These are phyloP conservation scores for Globisporangium orthogonon DNA, from an alignment of 352 stramenopile genomes.

Conservation along the genomic window DNA sequence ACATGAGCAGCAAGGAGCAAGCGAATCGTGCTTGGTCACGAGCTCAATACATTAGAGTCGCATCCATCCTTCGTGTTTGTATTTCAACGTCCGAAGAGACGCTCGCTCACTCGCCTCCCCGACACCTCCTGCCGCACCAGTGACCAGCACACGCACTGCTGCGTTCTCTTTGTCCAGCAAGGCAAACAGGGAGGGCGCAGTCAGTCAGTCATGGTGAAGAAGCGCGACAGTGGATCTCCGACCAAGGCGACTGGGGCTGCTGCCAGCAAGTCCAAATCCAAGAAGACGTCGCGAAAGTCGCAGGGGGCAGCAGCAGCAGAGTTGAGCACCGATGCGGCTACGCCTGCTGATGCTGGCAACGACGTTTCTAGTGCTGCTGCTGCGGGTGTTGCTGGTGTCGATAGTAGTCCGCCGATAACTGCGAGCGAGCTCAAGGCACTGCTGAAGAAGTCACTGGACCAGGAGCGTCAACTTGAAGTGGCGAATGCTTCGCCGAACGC, in stretches of 20 bases:
- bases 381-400: not conserved
- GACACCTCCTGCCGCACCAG: not conserved
- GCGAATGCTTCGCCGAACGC: conserved; percentile 21
- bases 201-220: conserved; percentile 1
- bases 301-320: not conserved
- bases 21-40: not conserved
- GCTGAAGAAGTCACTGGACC: conserved; percentile 8
- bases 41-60: not conserved
- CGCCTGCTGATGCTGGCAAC: not conserved
- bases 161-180: no score
- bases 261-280: not conserved
- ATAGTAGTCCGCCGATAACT: not conserved
- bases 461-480: conserved; percentile 2
- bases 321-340: not conserved
- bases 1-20: not conserved
- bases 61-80: no score
- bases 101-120: not conserved
- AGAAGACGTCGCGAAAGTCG: not conserved
- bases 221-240: not conserved
- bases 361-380: not conserved
- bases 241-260: not conserved
- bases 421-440: conserved; percentile 16
- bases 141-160: no score
- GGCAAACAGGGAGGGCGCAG: no score
- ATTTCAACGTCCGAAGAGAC: not conserved